Base-by-base conservation (phyloP, 2,329 filamentous ascomycete genomes). In the Aureobasidium sp. region DNA sequence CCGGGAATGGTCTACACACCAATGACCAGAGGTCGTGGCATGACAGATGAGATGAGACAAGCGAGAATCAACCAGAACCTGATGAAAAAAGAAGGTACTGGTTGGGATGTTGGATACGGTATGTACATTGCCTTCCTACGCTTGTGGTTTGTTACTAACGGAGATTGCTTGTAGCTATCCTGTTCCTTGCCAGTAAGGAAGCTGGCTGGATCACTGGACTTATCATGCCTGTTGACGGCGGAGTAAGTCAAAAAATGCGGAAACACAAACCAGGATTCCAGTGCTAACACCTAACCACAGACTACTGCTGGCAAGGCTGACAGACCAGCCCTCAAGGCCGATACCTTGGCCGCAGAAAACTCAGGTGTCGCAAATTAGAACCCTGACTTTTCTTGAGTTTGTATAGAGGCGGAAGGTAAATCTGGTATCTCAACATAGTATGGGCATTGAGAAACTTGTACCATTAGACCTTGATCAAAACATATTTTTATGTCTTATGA, bases 1-100 rank as follows among this genome's bases (percentile, higher is more conserved):
- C 81, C 80, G 0, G 79, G 79, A 5, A 77, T 82, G 80, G 71
- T 82, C 1, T 82, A 81, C 63, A 83, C 80, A 1, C 80, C 81
- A 0, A 81, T 83, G 79, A 81, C 82, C 77, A 81, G 79, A 62
- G 74, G 73, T 0, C 68, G 70, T 2, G 78, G 79, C 0, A 82
- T 82, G 80, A 77, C 68, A 3, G 75, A 79, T 3, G 78, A 80
- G 62, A 78, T 76, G 2, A 70, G 81, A 49, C 77, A 79, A 64
- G 75, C 78, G 13, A 71, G 81, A 21, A 76, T 76, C 63, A 78
- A 79, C 58, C 69, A 79, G 49, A 81, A 78, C 68, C 66, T 82
- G 14, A 68, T 82, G n/a, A 77, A 78, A 37, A 81, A 77, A 1
- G 81, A 83, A 64, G 81, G 81, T 0, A 82, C 74, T 62, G 81